phyloP scores from a whole-genome alignment of 2,329 filamentous ascomycete species.

The Ambrosiella cleistominuta region DNA sequence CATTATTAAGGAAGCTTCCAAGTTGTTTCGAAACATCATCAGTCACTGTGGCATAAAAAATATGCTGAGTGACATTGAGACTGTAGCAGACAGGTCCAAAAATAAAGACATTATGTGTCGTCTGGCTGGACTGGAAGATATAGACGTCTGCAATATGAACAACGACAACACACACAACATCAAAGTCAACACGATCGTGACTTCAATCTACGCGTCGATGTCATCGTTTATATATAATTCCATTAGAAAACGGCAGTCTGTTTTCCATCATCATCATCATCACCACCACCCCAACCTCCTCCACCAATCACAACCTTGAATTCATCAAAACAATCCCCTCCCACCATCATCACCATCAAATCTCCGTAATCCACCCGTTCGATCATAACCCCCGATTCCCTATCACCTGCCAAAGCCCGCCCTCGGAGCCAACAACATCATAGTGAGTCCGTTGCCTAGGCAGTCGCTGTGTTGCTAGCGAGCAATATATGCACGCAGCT shows the following conservation, averaged over 20 bases:
- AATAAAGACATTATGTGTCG: neutral
- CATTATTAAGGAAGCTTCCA: neutral
- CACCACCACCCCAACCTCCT: neutral
- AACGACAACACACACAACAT: neutral
- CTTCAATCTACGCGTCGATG: neutral
- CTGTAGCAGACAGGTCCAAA: neutral
- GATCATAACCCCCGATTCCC: neutral
- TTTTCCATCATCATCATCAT: neutral
- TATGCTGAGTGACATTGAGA: neutral
- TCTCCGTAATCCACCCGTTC: neutral
- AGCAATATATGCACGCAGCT: neutral
- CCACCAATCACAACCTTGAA: neutral
- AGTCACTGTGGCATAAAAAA: neutral
- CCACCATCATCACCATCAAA: neutral
- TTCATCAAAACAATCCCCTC: neutral
- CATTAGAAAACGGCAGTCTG: neutral
- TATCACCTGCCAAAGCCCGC: no score
- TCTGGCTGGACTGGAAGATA: neutral
- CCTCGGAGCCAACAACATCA: neutral
- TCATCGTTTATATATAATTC: slow-evolving; percentile 2
- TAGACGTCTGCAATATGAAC: neutral
- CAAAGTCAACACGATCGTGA: neutral
- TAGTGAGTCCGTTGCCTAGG: neutral
- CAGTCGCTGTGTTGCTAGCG: neutral
- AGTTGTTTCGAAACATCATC: slow-evolving; percentile 4